Conservation (phyloP, 306 rosid genomes). For the Malus asiatica region DNA sequence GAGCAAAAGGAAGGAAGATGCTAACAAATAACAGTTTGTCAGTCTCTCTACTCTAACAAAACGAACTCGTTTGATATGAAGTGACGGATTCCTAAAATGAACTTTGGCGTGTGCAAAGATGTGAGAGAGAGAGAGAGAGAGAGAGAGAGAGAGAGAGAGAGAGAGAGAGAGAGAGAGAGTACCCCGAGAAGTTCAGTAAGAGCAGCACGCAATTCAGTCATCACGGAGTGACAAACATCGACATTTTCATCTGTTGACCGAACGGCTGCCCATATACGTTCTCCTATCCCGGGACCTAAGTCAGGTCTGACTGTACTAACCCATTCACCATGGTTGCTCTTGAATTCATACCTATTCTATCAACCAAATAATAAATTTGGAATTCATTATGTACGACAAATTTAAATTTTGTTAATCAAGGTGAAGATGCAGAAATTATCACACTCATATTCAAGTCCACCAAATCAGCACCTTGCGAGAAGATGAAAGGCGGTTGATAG, state of each 20-base stretch:
- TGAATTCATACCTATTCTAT: constrained; percentile 62
- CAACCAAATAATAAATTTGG: neutral
- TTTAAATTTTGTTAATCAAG: constrained; percentile 1
- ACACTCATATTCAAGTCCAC: neutral
- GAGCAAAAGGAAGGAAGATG: neutral
- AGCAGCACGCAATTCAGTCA: constrained; percentile 51
- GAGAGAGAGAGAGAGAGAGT: neutral
- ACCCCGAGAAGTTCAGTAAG: constrained; percentile 83
- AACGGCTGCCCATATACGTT: constrained; percentile 58
- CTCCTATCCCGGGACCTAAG: constrained; percentile 75
- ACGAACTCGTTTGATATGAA: neutral
- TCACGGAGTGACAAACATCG: constrained; percentile 39
- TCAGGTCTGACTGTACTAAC: constrained; percentile 52
- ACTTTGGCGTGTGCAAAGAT: neutral
- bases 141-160: neutral
- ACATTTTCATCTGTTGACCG: constrained; percentile 42
- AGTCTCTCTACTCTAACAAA: neutral
- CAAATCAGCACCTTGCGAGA: constrained; percentile 54
- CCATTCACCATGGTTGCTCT: constrained; percentile 83
- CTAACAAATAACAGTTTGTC: neutral
- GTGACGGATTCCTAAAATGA: neutral
- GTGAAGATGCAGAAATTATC: neutral
- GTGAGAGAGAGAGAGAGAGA: neutral
- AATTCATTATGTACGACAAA: neutral
- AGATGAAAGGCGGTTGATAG: constrained; percentile 62